Base-by-base conservation (phyloP, 2,329 filamentous ascomycete genomes). In the Claviceps fusiformis region DNA sequence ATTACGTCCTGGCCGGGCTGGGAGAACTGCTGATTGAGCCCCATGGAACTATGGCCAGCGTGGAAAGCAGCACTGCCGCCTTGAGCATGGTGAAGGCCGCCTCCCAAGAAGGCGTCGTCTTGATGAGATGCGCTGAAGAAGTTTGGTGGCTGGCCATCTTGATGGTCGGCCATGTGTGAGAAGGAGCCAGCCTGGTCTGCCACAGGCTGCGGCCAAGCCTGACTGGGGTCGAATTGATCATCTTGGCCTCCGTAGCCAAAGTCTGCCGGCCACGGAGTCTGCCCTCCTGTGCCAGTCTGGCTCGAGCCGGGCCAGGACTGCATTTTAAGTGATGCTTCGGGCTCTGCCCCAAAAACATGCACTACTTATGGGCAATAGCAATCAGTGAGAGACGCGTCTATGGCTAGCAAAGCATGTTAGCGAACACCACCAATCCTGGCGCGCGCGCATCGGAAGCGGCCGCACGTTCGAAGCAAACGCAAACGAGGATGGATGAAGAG, bases 261-360 rank as follows among this genome's bases (percentile, higher is more conserved):
- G 56, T 62, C 65, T 50, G 63, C 56, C 55, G 67, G 64, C 70
- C 70, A 72, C 45, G 65, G 64, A 53, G 63, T 63, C 54, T 66
- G 65, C 54, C 65, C 68, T 55, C 70, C 67, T 53, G 66, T 60
- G 60, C 68, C 70, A 54, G 65, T 68, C 60, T 71, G 70, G 61
- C 67, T 64, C 56, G 65, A 60, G 55, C 64, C 64, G 45, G 68
- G 59, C 70, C 70, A 73, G 57, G 70, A 70, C 67, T 73, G 70
- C 70, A 73, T 73, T 58, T 63, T 66, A 63, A 56, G 49, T 56
- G 59, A 57, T 59, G 59, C 55, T 59, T 61, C 55, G 59, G 62
- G 57, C 56, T 55, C 53, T 56, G 49, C n/a, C 15, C 33, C 56
- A 57, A 62, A 56, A 62, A 56, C 58, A 62, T 58, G 60, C 59